These are phyloP conservation scores for Malbranchea zuffiana DNA, from an alignment of 2,329 filamentous ascomycete species.

Conservation along the genomic window DNA sequence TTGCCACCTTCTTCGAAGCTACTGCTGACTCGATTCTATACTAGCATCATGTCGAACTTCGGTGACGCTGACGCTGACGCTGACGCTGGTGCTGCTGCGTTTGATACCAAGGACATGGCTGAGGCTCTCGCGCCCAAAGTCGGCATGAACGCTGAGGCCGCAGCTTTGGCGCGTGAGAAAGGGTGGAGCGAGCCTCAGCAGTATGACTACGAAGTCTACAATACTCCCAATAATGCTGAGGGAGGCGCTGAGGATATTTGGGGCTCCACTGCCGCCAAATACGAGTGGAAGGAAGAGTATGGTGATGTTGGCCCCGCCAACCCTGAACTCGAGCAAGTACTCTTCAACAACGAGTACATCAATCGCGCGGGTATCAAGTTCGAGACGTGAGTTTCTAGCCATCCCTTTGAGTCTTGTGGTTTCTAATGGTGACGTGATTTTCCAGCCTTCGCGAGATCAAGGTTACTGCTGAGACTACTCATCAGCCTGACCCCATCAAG, in stretches of 20 bases:
- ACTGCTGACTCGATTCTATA: not conserved
- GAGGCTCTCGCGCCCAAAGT: conserved; percentile 2
- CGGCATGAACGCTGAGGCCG: conserved; percentile 22
- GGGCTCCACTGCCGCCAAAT: conserved; percentile 53
- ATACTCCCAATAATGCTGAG: conserved; percentile 14
- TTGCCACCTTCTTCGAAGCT: not conserved
- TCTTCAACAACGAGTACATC: conserved; percentile 54
- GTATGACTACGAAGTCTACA: conserved; percentile 30
- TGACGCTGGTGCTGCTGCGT: not conserved
- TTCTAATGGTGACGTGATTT: not conserved
- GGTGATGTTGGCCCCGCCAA: conserved; percentile 72
- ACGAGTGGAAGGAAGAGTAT: conserved; percentile 75
- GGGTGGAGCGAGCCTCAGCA: conserved; percentile 30
- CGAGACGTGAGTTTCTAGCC: conserved; percentile 43
- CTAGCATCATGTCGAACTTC: not conserved
- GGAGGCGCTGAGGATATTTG: conserved; percentile 25
- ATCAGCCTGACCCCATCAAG: conserved; percentile 39
- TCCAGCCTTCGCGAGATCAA: conserved; percentile 38
- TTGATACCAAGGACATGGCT: conserved; percentile 1
- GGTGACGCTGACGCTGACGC: not conserved
- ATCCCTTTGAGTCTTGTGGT: not conserved
- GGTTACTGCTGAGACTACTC: conserved; percentile 41
- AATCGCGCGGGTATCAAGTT: conserved; percentile 52
- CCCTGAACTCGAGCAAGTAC: conserved; percentile 57
- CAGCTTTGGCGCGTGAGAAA: conserved; percentile 26